These are phyloP conservation scores for Podospora pseudocomata DNA, from an alignment of 495 filamentous ascomycete genomes.

Conservation along the genomic window DNA sequence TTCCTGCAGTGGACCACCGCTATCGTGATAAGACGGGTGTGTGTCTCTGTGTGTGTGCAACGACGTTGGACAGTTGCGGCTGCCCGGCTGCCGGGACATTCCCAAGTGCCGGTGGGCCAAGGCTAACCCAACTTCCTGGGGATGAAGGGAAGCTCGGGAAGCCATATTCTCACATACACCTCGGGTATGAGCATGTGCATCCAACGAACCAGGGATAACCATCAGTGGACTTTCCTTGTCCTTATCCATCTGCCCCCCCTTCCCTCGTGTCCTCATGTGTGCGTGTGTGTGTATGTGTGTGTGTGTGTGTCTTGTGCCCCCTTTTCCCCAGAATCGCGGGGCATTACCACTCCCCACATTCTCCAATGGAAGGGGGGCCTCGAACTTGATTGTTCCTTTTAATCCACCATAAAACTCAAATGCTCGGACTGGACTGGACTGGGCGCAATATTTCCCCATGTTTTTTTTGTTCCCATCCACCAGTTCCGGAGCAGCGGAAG, in stretches of 20 bases:
- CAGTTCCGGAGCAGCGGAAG: conserved; percentile 2
- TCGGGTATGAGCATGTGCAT: not conserved
- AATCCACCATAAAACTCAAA: not conserved
- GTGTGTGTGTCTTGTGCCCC: too few species aligned
- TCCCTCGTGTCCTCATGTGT: not conserved
- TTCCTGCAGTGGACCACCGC: not conserved
- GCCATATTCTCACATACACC: not conserved
- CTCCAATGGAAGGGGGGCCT: not conserved
- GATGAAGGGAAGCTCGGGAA: not conserved
- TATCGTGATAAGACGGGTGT: not conserved
- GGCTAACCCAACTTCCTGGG: not conserved
- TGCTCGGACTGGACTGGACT: not conserved
- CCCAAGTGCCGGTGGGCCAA: not conserved
- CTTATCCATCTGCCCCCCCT: not conserved
- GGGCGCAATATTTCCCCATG: not conserved
- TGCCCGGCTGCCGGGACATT: not conserved
- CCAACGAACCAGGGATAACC: not conserved
- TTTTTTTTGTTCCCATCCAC: not conserved
- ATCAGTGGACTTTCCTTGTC: not conserved
- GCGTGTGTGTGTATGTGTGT: too few species aligned
- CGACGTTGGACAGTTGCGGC: not conserved
- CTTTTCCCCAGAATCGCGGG: not conserved
- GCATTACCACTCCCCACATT: not conserved
- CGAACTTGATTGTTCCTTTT: not conserved
- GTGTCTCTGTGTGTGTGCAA: not conserved